A percentile compares a stretch with the other conserved stretches of the same genome.
Evolutionary conservation across 1,284 basidiomycete genomes (phyloP).

Genomic region (Cutaneotrichosporon cavernicola): DNA sequence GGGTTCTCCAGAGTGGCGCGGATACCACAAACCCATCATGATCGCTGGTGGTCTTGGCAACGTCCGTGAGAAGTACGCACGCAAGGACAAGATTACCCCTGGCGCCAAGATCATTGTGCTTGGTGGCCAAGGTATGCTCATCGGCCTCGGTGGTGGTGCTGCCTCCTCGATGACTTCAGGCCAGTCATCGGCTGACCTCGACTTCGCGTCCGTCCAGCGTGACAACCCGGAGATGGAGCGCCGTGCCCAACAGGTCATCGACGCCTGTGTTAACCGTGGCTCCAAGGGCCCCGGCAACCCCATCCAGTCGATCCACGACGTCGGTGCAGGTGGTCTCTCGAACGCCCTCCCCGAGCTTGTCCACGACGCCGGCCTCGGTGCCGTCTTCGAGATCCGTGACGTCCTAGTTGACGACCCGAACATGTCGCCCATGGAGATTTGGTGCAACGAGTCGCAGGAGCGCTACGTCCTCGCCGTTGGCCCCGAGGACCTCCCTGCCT

Average conservation of each 20-base stretch:
- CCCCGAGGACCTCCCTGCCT: slow-evolving; percentile 59
- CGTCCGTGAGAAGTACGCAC: slow-evolving; percentile 76
- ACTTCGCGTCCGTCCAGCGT: slow-evolving; percentile 95
- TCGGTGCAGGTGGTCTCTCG: slow-evolving; percentile 93
- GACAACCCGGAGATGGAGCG: slow-evolving; percentile 99
- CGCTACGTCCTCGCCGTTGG: slow-evolving; percentile 90
- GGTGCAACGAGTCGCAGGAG: slow-evolving; percentile 99
- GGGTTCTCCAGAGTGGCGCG: slow-evolving; percentile 62
- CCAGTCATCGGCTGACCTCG: slow-evolving; percentile 82
- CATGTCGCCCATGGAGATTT: slow-evolving; percentile 99
- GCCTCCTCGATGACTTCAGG: slow-evolving; percentile 90
- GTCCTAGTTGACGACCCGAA: slow-evolving; percentile 85
- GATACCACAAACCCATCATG: slow-evolving; percentile 99
- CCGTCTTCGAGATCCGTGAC: slow-evolving; percentile 90
- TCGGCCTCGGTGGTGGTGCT: slow-evolving; percentile 94
- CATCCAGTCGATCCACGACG: slow-evolving; percentile 96
- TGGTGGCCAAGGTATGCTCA: slow-evolving; percentile 95
- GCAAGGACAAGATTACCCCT: slow-evolving; percentile 69
- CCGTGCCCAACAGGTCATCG: slow-evolving; percentile 95
- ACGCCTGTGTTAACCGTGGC: slow-evolving; percentile 74
- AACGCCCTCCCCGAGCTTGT: slow-evolving; percentile 97
- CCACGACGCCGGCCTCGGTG: slow-evolving; percentile 88
- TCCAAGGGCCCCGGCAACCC: slow-evolving; percentile 61
- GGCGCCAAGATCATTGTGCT: slow-evolving; percentile 88
- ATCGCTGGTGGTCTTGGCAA: slow-evolving; percentile 95